Percentiles rank a stretch among this genome's conserved stretches.
Conservation (phyloP, 2,329 filamentous ascomycete species). For the Simplicillium sp. region DNA sequence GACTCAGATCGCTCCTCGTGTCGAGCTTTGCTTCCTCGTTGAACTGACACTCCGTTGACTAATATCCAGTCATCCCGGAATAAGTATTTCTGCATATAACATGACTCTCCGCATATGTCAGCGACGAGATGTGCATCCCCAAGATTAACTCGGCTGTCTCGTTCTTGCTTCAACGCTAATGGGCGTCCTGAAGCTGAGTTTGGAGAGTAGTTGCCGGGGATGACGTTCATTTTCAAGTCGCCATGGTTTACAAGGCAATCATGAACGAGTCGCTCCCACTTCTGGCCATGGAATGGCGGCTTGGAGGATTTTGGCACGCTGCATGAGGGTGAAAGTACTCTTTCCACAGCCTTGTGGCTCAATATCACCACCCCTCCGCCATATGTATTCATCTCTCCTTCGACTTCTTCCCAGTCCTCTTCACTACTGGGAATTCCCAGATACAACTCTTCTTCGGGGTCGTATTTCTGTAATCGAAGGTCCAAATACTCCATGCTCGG, state of each 20-base stretch:
- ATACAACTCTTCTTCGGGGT: constrained; percentile 23
- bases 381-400: constrained; percentile 27
- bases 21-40: background rate
- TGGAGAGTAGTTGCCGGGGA: constrained; percentile 34
- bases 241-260: constrained; percentile 26
- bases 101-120: constrained; percentile 32
- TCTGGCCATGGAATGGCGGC: constrained; percentile 12
- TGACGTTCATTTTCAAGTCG: constrained; percentile 26
- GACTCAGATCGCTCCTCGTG: constrained; percentile 4
- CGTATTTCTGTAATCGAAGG: constrained; percentile 23
- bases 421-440: constrained; percentile 33
- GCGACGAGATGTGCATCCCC: constrained; percentile 31
- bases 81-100: constrained; percentile 35
- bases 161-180: constrained; percentile 27
- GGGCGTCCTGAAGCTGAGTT: constrained; percentile 27
- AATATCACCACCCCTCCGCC: constrained; percentile 36
- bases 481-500: constrained; percentile 30
- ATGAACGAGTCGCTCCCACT: constrained; percentile 32
- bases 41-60: constrained; percentile 25
- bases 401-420: constrained; percentile 28
- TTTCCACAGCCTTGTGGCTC: constrained; percentile 22
- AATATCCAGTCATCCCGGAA: constrained; percentile 38
- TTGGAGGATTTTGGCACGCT: constrained; percentile 13
- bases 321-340: constrained; percentile 27
- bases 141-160: constrained; percentile 26